Percentiles rank a stretch among this genome's conserved stretches.
These are phyloP conservation scores for Syncephalastrum contaminatum DNA, from an alignment of 371 early-diverging fungal species.

Conservation along the genomic window DNA sequence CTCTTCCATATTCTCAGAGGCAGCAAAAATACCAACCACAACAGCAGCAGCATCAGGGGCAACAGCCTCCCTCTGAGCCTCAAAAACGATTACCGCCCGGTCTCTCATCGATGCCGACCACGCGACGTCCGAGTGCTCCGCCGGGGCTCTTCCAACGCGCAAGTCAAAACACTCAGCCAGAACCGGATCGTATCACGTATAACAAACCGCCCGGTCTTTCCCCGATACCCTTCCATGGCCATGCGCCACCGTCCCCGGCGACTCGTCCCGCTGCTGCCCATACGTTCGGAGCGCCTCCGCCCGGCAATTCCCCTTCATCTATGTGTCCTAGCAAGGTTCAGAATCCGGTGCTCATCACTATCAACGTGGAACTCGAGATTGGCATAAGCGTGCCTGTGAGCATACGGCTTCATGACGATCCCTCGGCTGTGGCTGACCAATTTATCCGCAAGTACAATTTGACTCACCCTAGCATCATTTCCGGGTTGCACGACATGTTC, in stretches of 20 bases:
- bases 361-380: slow-evolving; percentile 17
- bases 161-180: neutral
- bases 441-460: slow-evolving; percentile 11
- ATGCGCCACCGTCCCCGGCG: no score
- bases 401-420: slow-evolving; percentile 20
- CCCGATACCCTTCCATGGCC: slow-evolving; percentile 11
- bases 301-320: no score
- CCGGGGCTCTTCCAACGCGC: slow-evolving; percentile 16
- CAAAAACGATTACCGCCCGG: no score
- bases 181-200: neutral
- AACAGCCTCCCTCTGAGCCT: neutral
- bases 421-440: slow-evolving; percentile 8
- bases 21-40: neutral
- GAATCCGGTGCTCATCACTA: slow-evolving; percentile 18
- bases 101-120: neutral
- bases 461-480: slow-evolving; percentile 6
- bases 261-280: no score
- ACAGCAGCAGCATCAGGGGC: neutral
- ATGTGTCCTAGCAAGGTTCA: neutral
- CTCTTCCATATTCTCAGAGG: neutral
- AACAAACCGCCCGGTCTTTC: slow-evolving; percentile 15
- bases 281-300: no score
- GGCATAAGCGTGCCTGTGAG: slow-evolving; percentile 14
- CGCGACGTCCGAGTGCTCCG: slow-evolving; percentile 6
- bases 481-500: slow-evolving; percentile 13